Evolutionary conservation across 75 land plant genomes (phyloP).

Genomic region (Azolla pinnata): DNA sequence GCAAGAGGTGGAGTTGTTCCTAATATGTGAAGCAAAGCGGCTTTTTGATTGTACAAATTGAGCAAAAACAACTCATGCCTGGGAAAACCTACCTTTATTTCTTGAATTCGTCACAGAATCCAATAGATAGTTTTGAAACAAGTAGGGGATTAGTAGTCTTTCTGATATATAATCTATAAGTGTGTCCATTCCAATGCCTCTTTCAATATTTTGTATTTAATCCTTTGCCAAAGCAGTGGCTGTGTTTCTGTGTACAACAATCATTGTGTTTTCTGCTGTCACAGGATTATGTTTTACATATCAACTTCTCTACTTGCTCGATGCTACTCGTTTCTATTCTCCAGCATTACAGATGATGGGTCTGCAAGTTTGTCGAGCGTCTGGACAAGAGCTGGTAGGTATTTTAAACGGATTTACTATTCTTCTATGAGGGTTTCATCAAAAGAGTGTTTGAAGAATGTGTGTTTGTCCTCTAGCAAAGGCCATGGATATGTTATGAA

Average conservation of each 20-base stretch:
- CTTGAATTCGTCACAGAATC: no score
- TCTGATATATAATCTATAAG: not conserved
- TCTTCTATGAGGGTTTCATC: no score
- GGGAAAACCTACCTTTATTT: no score
- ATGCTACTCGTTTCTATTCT: constrained; percentile 88
- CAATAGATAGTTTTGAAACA: no score
- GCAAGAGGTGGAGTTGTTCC: no score
- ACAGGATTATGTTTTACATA: constrained; percentile 88
- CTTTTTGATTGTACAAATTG: no score
- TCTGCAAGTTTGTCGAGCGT: constrained; percentile 88
- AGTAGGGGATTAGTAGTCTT: not conserved
- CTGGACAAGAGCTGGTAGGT: constrained; percentile 97
- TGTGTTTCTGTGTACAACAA: not conserved
- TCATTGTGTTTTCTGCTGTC: not conserved
- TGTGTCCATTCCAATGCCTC: not conserved
- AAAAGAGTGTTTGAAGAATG: no score
- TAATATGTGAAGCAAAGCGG: no score
- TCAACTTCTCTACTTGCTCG: constrained; percentile 88
- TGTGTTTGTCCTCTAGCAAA: no score
- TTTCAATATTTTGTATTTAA: not conserved
- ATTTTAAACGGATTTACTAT: not conserved
- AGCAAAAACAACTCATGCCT: no score
- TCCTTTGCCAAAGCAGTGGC: no score
- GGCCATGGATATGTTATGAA: no score
- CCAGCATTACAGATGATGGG: constrained; percentile 66